These are phyloP conservation scores for Chlorella sp. DNA, from an alignment of 139 green algal species.

Conservation along the genomic window DNA sequence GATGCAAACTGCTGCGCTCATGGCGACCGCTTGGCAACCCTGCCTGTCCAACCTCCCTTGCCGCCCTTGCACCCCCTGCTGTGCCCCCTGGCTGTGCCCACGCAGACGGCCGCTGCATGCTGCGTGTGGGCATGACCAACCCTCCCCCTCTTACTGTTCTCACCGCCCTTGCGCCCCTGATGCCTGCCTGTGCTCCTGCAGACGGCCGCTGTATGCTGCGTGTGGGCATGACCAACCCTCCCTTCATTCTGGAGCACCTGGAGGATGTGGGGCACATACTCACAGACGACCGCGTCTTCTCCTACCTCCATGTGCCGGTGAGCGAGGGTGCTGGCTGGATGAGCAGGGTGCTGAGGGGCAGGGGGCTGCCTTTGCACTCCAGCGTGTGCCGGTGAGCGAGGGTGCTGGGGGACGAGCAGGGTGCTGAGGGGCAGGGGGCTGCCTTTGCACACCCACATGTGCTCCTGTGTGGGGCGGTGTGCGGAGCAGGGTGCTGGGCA, in stretches of 20 bases:
- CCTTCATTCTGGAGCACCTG: constrained; percentile 93
- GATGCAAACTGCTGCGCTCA: no score
- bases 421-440: not conserved
- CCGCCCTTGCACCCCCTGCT: no score
- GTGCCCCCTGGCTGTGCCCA: no score
- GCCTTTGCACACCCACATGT: constrained; percentile 90
- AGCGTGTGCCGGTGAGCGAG: constrained; percentile 86
- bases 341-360: not conserved
- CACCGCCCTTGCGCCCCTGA: not conserved
- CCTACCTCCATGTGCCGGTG: constrained; percentile 94
- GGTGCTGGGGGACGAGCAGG: not conserved
- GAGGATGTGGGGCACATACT: constrained; percentile 62
- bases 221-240: constrained; percentile 96
- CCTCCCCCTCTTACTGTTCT: not conserved
- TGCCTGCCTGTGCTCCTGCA: not conserved
- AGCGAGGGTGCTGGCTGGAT: not conserved
- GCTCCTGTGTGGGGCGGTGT: no score
- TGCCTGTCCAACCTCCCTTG: no score
- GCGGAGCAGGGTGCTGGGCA: no score
- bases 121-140: no score
- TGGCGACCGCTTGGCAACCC: no score
- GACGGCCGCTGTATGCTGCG: constrained; percentile 82
- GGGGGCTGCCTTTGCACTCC: constrained; percentile 59
- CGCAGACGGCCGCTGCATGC: no score
- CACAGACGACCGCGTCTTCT: constrained; percentile 80